Evolutionary conservation across 176 grass and related monocot genomes (phyloP), one percentile per base, ranked within the genome.

Genomic region (Hyparrhenia diplandra): DNA sequence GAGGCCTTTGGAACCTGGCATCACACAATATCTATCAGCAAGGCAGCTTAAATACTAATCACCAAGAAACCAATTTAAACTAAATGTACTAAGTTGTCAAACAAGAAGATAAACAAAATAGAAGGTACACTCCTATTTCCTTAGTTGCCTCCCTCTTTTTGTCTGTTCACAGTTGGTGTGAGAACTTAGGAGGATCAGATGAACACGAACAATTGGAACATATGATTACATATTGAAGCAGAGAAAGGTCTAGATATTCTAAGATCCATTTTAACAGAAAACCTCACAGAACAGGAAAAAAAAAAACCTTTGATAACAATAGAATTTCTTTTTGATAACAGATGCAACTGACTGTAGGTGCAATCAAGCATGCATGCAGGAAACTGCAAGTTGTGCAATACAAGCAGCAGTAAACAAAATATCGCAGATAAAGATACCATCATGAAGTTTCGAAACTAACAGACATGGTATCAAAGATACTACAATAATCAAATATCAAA

Each of bases 1-100:
- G 85, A 58, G 95, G 95, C 81, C 95, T 98, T 80, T 92, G 92
- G 74, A 94, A 98, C 87, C 95, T 98, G 78, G 43, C 27, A 83
- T 76, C 27, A 67, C 16, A 86, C 83, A 20, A 57, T 28, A 27
- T 47, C 11, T 8, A 57, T 64, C 40, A 76, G 64, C 5, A 37
- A 77, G 17, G 42, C 10, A 2, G 21, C 28, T 43, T 47, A 60
- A 74, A 12, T 16, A 4, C 25, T 29, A 18, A 73, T 34, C n/a
- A 39, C 30, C 31, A 55, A 55, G 10, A 62, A 49, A 49, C 34
- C 37, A 1, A 35, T n/a, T 28, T 21, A 76, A 41, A n/a, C 58
- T 71, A 60, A 75, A 69, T 18, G 30, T 2, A 65, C 5, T 42
- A 27, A 4, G 7, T 12, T 32, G 24, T 60, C 31, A 21, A 68